phyloP scores from a whole-genome alignment of 1,139 yeast species.

The Saccharomycopsis hybrid region DNA sequence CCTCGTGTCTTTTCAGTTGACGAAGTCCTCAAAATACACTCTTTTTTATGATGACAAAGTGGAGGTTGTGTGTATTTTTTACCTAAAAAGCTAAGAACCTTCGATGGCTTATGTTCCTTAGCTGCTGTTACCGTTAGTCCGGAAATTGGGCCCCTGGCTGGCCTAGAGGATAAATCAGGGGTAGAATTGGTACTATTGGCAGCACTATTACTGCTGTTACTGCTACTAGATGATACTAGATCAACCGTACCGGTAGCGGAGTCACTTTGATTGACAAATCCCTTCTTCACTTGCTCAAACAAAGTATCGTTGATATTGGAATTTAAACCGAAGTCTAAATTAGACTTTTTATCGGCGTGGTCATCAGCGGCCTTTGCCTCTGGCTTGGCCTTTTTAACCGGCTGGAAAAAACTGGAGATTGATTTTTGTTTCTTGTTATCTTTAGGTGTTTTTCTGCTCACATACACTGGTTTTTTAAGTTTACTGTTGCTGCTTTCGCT shows the following conservation, averaged over 20 bases:
- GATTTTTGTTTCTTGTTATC: conserved; percentile 23
- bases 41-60: conserved; percentile 43
- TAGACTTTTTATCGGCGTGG: not conserved
- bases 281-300: conserved; percentile 5
- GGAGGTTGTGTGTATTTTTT: conserved; percentile 38
- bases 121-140: not conserved
- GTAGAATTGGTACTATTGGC: no score
- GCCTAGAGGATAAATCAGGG: not conserved
- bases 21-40: conserved; percentile 45
- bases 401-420: conserved; percentile 28
- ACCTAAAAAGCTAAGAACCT: conserved; percentile 5
- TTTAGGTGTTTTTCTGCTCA: conserved; percentile 25
- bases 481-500: not conserved
- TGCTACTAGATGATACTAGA: no score
- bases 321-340: not conserved
- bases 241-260: no score
- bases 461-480: conserved; percentile 20
- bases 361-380: not conserved
- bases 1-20: conserved; percentile 43
- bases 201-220: no score
- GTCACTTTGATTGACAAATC: not conserved
- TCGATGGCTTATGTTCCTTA: not conserved
- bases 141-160: not conserved
- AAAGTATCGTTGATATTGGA: conserved; percentile 2
- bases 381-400: conserved; percentile 12